Percentiles rank a stretch among this genome's conserved stretches.
phyloP scores from a whole-genome alignment of 2,329 filamentous ascomycete genomes.

The Aureobasidium sp. region DNA sequence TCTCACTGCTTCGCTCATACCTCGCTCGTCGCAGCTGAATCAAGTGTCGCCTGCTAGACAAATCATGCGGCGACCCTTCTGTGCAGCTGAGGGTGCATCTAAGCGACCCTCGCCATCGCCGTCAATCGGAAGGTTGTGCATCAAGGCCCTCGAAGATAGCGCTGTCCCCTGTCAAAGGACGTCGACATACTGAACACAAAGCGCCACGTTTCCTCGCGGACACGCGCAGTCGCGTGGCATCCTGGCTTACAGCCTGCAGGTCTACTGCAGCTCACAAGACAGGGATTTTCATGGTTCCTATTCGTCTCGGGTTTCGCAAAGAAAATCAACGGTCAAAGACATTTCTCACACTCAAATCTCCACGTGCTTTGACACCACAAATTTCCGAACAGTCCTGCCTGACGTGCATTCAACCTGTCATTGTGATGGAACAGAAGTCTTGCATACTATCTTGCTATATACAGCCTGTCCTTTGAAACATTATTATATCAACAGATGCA shows the following conservation, averaged over 20 bases:
- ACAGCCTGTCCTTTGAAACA: not conserved
- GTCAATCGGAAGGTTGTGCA: constrained; percentile 7
- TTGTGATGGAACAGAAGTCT: not conserved
- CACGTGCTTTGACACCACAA: constrained; percentile 5
- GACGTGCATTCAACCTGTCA: not conserved
- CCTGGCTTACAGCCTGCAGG: not conserved
- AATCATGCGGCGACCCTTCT: constrained; percentile 2
- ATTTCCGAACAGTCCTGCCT: not conserved
- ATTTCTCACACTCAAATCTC: constrained; percentile 2
- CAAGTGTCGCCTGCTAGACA: not conserved
- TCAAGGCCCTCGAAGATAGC: not conserved
- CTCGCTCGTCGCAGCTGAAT: not conserved
- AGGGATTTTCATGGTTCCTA: not conserved
- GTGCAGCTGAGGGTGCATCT: constrained; percentile 6
- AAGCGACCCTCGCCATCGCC: constrained; percentile 7
- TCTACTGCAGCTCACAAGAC: constrained; percentile 2
- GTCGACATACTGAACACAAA: constrained; percentile 7
- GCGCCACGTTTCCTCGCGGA: constrained; percentile 11
- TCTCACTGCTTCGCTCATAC: constrained; percentile 3
- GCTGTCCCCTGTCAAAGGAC: constrained; percentile 8
- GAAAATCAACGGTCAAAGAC: constrained; percentile 6
- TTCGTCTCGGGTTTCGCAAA: constrained; percentile 3
- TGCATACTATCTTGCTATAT: not conserved
- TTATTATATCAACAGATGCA: not conserved
- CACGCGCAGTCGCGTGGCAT: constrained; percentile 12